phyloP scores from a whole-genome alignment of 805 yeast genomes.

The Candida tammaniensis region DNA sequence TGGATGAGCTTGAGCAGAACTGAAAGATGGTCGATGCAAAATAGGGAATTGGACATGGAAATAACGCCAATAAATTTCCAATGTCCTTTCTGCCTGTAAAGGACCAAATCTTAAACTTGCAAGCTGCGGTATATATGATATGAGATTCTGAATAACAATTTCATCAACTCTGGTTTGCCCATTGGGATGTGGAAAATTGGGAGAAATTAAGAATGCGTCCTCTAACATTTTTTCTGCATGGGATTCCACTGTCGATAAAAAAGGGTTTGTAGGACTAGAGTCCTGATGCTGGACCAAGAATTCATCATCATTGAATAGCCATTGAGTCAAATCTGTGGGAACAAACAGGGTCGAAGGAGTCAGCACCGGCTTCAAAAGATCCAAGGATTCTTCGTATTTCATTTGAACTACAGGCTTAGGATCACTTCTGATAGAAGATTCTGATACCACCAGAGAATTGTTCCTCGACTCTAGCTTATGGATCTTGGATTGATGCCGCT shows the following conservation, averaged over 20 bases:
- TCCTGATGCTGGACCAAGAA: too few relatives aligned
- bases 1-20: conserved; percentile 42
- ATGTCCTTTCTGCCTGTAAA: conserved; percentile 6
- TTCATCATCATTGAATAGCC: too few relatives aligned
- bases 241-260: too few relatives aligned
- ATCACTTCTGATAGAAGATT: too few relatives aligned
- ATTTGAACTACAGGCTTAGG: not conserved
- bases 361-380: too few relatives aligned
- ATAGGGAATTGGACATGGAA: conserved; percentile 56
- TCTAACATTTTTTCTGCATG: conserved; percentile 7
- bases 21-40: conserved; percentile 56
- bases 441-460: too few relatives aligned
- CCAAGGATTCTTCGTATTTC: not conserved
- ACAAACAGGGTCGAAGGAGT: not conserved
- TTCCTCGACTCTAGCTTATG: too few relatives aligned
- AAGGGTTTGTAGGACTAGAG: too few relatives aligned
- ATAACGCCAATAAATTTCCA: conserved; percentile 46
- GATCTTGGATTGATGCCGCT: conserved; percentile 8
- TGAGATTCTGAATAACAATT: conserved; percentile 9
- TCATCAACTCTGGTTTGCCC: too few relatives aligned
- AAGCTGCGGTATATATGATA: conserved; percentile 4
- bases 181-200: too few relatives aligned
- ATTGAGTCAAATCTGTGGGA: not conserved
- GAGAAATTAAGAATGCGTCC: conserved; percentile 9
- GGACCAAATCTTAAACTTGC: conserved; percentile 3